Percentiles rank a stretch among this genome's conserved stretches.
Evolutionary conservation across 2,329 filamentous ascomycete species (phyloP).

Genomic region (Plenodomus lindquistii): DNA sequence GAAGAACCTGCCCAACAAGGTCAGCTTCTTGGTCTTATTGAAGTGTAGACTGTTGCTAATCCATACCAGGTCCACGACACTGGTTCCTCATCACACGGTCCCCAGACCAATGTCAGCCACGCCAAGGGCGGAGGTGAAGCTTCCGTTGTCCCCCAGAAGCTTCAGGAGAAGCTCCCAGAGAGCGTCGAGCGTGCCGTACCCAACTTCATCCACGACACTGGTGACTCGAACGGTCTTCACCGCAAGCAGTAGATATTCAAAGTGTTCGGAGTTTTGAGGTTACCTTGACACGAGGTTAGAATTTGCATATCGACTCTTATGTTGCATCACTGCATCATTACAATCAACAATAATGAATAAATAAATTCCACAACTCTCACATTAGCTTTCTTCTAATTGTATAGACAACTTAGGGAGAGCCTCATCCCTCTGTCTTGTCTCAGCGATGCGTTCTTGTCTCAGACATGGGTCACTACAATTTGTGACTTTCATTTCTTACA

Average conservation of each 20-base stretch:
- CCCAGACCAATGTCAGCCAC: constrained; percentile 33
- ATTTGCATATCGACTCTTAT: too few species aligned
- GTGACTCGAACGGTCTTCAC: constrained; percentile 17
- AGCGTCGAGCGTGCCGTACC: constrained; percentile 47
- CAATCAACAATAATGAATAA: too few species aligned
- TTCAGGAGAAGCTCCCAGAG: constrained; percentile 49
- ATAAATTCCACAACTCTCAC: too few species aligned
- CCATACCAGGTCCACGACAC: constrained; percentile 35
- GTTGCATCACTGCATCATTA: too few species aligned
- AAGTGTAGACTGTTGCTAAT: not conserved
- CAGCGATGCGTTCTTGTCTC: too few species aligned
- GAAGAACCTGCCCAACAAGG: constrained; percentile 38
- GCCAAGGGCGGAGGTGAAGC: constrained; percentile 36
- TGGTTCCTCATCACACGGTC: constrained; percentile 28
- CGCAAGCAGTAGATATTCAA: constrained; percentile 9
- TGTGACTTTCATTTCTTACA: too few species aligned
- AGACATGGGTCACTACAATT: too few species aligned
- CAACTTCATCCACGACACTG: constrained; percentile 46
- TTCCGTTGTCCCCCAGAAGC: constrained; percentile 43
- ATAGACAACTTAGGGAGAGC: too few species aligned
- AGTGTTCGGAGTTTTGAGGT: too few species aligned
- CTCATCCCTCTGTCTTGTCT: too few species aligned
- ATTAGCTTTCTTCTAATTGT: too few species aligned
- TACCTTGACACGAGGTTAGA: too few species aligned
- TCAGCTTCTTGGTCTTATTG: constrained; percentile 8